phyloP scores from a whole-genome alignment of 2,329 filamentous ascomycete genomes.

The Monosporascus sp. region DNA sequence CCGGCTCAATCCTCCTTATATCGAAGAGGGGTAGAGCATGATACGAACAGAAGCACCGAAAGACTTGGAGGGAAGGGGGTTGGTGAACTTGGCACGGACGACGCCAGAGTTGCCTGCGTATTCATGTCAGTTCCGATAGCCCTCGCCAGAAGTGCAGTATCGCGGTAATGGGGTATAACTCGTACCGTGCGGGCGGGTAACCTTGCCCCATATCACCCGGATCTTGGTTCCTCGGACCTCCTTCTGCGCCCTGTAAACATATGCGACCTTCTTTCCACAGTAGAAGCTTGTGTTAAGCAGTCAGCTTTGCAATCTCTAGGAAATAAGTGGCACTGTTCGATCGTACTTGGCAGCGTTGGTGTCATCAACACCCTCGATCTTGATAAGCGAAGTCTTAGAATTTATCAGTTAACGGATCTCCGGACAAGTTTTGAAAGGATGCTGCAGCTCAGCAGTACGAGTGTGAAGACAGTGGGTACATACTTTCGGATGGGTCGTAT shows the following conservation, averaged over 20 bases:
- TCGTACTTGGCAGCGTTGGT: conserved; percentile 78
- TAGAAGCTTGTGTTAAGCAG: conserved; percentile 66
- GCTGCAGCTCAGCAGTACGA: too few species aligned
- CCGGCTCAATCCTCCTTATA: conserved; percentile 65
- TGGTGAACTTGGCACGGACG: conserved; percentile 94
- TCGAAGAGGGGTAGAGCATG: conserved; percentile 97
- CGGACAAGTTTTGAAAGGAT: too few species aligned
- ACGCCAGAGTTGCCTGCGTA: conserved; percentile 86
- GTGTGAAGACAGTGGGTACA: too few species aligned
- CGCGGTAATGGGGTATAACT: background rate
- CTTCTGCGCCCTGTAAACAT: conserved; percentile 93
- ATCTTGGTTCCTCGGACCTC: conserved; percentile 98
- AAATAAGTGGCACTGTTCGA: conserved; percentile 15
- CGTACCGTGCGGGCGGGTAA: conserved; percentile 89
- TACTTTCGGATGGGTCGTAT: too few species aligned
- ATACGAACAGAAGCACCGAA: conserved; percentile 95
- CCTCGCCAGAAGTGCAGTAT: background rate
- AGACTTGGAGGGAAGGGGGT: conserved; percentile 92
- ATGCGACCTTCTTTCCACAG: conserved; percentile 97
- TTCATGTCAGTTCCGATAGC: conserved; percentile 12
- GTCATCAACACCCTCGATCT: conserved; percentile 97
- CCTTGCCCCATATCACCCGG: conserved; percentile 98
- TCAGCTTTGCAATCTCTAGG: conserved; percentile 8
- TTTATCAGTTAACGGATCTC: too few species aligned
- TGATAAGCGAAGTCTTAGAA: conserved; percentile 43